Evolutionary conservation across 345 rosid species (phyloP), one percentile per base, ranked within the genome.

Genomic region (Clausena lansium): DNA sequence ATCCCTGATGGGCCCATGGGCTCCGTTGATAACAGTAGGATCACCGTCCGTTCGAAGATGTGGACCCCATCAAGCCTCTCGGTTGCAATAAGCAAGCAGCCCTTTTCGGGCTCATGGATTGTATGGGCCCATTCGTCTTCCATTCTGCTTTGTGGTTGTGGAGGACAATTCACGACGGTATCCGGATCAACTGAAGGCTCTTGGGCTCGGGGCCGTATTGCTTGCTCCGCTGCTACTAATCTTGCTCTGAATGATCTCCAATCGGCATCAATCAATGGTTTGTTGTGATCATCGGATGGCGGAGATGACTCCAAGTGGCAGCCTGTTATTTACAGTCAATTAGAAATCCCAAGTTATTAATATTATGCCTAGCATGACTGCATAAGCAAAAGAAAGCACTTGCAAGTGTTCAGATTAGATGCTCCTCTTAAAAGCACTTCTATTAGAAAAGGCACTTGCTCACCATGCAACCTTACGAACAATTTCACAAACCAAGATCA

Each of bases 21-120:
- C 47, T 89, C 97, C 25, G 89, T 85, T 6, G 93, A 85, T 6
- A 96, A 86, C 75, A 94, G 91, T 15, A 92, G 88, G 87, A 96
- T 80, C 76, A 96, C 98, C 0, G 98, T 89, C 78, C 95, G 87
- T 81, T 92, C 98, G 52, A 96, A 96, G 14, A 93, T 88, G 81
- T 88, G 95, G 61, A 91, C 94, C 28, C 98, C 97, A 15, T 94
- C 91, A 32, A 96, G 94, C 91, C 87, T 94, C 83, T 92, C 97
- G 15, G 97, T 92, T 2, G 99, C 97, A 28, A 96, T 81, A 10
- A 96, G 92, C 50, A 96, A 83, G 60, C 97, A 91, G 8, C 99
- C 99, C 81, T 88, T 85, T 82, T 96, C 97, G 15, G 94, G 94
- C 80, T 88, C 88, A 71, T 86, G 84, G 79, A 96, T 89, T 60